phyloP scores from a whole-genome alignment of 768 basidiomycete genomes.

The Asterophora lycoperdoides region DNA sequence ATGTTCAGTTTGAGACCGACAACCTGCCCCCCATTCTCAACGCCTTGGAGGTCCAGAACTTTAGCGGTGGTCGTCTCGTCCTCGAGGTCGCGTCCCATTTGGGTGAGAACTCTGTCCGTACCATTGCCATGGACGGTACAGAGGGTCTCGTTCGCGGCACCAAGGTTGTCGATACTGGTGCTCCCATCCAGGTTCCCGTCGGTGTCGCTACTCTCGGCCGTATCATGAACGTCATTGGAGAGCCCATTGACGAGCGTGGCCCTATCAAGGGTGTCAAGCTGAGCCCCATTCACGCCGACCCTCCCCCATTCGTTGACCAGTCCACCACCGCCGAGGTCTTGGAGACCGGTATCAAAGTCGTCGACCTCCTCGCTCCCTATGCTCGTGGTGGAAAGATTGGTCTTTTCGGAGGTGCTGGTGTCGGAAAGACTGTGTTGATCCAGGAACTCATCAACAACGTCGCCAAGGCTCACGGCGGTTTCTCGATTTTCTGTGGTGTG shows the following conservation, averaged over 20 bases:
- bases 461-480: constrained; percentile 99
- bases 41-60: constrained; percentile 95
- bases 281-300: constrained; percentile 93
- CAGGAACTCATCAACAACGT: constrained; percentile 99
- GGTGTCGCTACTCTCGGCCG: constrained; percentile 92
- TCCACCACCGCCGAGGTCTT: constrained; percentile 98
- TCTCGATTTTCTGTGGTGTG: constrained; percentile 97
- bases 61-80: constrained; percentile 93
- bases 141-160: constrained; percentile 99
- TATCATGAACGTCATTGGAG: constrained; percentile 99
- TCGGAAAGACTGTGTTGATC: constrained; percentile 99
- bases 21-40: constrained; percentile 97
- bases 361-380: constrained; percentile 98
- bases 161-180: constrained; percentile 94
- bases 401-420: constrained; percentile 99
- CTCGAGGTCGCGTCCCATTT: constrained; percentile 98
- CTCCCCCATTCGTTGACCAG: constrained; percentile 96
- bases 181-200: constrained; percentile 95
- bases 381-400: constrained; percentile 99
- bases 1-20: constrained; percentile 96
- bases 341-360: constrained; percentile 99
- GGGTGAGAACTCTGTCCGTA: constrained; percentile 98
- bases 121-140: constrained; percentile 99
- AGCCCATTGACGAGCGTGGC: constrained; percentile 99
- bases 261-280: constrained; percentile 95